A percentile compares a stretch with the other conserved stretches of the same genome.
Conservation (phyloP, 2,329 filamentous ascomycete genomes). For the Nemania sp. region DNA sequence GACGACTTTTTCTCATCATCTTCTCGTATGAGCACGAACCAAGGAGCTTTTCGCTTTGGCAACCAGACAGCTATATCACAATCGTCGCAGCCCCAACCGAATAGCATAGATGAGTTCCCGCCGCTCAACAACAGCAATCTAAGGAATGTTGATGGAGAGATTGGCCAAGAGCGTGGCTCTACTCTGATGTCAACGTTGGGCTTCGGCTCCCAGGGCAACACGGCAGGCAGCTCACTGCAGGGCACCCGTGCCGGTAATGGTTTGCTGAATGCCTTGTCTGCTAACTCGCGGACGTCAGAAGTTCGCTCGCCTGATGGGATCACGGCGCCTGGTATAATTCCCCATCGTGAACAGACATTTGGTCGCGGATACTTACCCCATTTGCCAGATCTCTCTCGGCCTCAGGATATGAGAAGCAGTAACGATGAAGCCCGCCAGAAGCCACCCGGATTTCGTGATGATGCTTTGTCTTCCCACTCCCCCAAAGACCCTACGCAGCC, state of each 20-base stretch:
- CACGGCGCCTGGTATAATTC: constrained; percentile 43
- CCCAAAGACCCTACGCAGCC: constrained; percentile 43
- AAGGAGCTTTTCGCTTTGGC: constrained; percentile 60
- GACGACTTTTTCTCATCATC: constrained; percentile 50
- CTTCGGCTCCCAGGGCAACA: constrained; percentile 54
- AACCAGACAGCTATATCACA: constrained; percentile 50
- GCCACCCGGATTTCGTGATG: constrained; percentile 50
- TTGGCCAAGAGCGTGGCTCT: constrained; percentile 58
- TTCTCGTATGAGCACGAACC: constrained; percentile 45
- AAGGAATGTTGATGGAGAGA: constrained; percentile 60
- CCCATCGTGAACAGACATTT: background rate
- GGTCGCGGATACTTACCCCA: constrained; percentile 26
- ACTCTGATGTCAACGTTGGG: constrained; percentile 59
- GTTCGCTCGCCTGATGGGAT: constrained; percentile 54
- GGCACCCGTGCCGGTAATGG: constrained; percentile 60
- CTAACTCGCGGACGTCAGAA: constrained; percentile 57
- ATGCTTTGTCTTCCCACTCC: constrained; percentile 43
- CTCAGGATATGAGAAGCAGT: constrained; percentile 50
- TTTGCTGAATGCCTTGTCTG: constrained; percentile 66
- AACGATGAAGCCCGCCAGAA: constrained; percentile 55
- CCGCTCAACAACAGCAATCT: constrained; percentile 54
- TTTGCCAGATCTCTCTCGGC: constrained; percentile 44
- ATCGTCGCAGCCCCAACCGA: constrained; percentile 53
- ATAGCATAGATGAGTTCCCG: constrained; percentile 64
- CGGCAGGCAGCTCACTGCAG: constrained; percentile 45